Evolutionary conservation across 805 yeast species (phyloP), one percentile per base, ranked within the genome.

Genomic region (Pichia membranifaciens): DNA sequence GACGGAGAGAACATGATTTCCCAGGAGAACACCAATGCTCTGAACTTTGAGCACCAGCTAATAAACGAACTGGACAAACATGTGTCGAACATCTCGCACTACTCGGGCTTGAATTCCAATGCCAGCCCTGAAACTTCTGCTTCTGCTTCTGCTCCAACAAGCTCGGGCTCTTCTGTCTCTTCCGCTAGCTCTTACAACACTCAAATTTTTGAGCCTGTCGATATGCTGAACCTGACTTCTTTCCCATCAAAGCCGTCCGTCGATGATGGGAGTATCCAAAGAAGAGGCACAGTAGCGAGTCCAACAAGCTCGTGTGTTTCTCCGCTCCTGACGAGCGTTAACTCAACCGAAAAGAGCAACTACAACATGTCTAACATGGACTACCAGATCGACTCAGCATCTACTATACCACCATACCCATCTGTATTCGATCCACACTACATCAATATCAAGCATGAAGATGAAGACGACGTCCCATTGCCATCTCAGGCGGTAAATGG

Each of bases 241-340:
- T 37, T 37, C 16, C 29, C 29, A 25, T 8, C 40, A 21, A 37
- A 37, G 21, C 8, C 36, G 6, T 33, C 36, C 8, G 16, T 33
- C 17, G 36, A 17, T 12, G 36, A 33, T n/a, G 20, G n/a, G 8
- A 15, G n/a, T 33, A 6, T 33, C 20, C 8, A 9, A 8, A 33
- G 16, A 6, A 12, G 36, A 9, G 36, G 36, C 6, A 15, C n/a
- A 12, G 7, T 25, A 6, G 31, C 31, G 23, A 43, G 47, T 35
- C 46, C 50, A 2, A 17, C 31, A 10, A 43, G 47, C 21, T 47
- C 50, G 10, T 43, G 47, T 16, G 47, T 47, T n/a, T 47, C 50
- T 16, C 50, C 47, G 35, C 38, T 35, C 4, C 12, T 47, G 3
- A 20, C 41, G 15, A 37, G 23, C 15, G 15, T 21, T 10, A 38